Percentiles rank a stretch among this genome's conserved stretches.
Evolutionary conservation across 2,329 filamentous ascomycete species (phyloP).

Genomic region (Escovopsis sp.): DNA sequence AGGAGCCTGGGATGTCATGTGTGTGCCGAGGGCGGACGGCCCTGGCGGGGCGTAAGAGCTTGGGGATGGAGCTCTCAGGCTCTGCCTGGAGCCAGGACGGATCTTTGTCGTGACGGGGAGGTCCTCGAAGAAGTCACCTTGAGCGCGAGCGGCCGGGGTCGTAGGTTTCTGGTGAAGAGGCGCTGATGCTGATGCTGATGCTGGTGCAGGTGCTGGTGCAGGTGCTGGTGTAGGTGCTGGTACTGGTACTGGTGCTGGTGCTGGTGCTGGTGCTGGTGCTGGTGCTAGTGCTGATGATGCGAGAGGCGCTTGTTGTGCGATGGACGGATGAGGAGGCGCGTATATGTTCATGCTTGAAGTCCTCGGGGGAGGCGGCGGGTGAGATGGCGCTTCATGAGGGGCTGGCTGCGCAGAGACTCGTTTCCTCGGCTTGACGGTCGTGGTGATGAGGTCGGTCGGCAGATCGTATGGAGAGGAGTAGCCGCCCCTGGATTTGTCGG

Average conservation of each 20-base stretch:
- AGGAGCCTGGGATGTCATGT: conserved; percentile 8
- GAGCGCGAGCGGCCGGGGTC: conserved; percentile 20
- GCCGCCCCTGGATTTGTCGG: conserved; percentile 75
- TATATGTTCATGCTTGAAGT: conserved; percentile 40
- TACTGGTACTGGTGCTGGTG: conserved; percentile 9
- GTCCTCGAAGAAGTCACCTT: conserved; percentile 62
- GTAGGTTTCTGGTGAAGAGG: conserved; percentile 19
- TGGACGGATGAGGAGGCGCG: conserved; percentile 11
- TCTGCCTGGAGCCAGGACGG: conserved; percentile 43
- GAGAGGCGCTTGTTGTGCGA: no score
- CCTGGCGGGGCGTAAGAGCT: conserved; percentile 11
- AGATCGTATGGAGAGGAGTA: conserved; percentile 93
- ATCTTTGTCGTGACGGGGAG: conserved; percentile 48
- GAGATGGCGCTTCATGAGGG: conserved; percentile 22
- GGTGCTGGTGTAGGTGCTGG: conserved; percentile 17
- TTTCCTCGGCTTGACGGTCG: conserved; percentile 48
- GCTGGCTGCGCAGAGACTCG: conserved; percentile 43
- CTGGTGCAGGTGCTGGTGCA: conserved; percentile 8
- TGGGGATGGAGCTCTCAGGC: conserved; percentile 28
- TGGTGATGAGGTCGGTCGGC: conserved; percentile 58
- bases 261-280: conserved; percentile 18
- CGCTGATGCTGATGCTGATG: conserved; percentile 17
- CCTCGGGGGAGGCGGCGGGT: conserved; percentile 37
- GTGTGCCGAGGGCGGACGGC: conserved; percentile 13
- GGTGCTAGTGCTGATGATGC: conserved; percentile 9